Conservation (phyloP, 768 basidiomycete genomes). For the Rhodosporidiobolus odoratus region DNA sequence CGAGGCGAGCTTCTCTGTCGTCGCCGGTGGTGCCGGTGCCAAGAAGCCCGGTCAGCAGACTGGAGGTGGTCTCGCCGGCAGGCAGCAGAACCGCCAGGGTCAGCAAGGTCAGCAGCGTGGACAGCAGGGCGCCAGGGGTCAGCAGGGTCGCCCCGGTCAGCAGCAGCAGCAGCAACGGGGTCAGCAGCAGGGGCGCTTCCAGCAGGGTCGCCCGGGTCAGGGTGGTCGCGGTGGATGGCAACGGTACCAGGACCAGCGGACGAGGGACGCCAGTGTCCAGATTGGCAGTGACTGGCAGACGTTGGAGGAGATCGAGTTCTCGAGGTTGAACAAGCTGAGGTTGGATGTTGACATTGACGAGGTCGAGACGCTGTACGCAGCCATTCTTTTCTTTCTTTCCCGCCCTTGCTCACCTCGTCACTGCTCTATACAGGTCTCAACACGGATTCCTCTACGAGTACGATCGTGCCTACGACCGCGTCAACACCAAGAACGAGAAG, state of each 20-base stretch:
- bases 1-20: slow-evolving; percentile 91
- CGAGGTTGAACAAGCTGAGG: slow-evolving; percentile 79
- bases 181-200: slow-evolving; percentile 27
- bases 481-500: slow-evolving; percentile 86
- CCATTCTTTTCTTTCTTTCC: slow-evolving; percentile 18
- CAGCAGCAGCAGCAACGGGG: slow-evolving; percentile 49
- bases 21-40: slow-evolving; percentile 62
- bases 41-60: slow-evolving; percentile 30
- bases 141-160: too few relatives aligned
- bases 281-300: slow-evolving; percentile 90
- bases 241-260: slow-evolving; percentile 92
- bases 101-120: slow-evolving; percentile 50
- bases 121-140: slow-evolving; percentile 47
- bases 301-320: slow-evolving; percentile 95
- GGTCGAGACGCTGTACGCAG: slow-evolving; percentile 82
- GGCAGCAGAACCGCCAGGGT: slow-evolving; percentile 13
- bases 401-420: not conserved
- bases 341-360: slow-evolving; percentile 79
- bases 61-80: slow-evolving; percentile 36
- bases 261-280: slow-evolving; percentile 85
- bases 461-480: slow-evolving; percentile 89
- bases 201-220: slow-evolving; percentile 48
- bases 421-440: slow-evolving; percentile 56
- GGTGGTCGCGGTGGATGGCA: slow-evolving; percentile 70
- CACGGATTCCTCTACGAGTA: slow-evolving; percentile 89